Conservation (phyloP, 1,284 basidiomycete species). For the Volvariella volvacea region DNA sequence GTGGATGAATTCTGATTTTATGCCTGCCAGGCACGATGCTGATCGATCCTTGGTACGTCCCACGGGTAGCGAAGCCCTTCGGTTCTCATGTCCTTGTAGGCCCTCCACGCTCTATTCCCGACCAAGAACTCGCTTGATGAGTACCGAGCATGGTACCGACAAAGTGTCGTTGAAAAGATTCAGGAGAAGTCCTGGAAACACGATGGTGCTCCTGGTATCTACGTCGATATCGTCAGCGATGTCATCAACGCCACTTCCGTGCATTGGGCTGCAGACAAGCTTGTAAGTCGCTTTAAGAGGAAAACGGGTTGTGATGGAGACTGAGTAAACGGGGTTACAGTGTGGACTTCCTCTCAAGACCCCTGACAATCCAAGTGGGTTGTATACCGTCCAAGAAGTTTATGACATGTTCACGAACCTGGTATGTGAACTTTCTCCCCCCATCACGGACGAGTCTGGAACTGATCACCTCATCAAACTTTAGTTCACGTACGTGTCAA, state of each 20-base stretch:
- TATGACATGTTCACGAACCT: slow-evolving; percentile 42
- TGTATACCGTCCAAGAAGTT: slow-evolving; percentile 47
- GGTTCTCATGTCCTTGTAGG: slow-evolving; percentile 7
- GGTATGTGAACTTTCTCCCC: slow-evolving; percentile 22
- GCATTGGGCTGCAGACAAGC: slow-evolving; percentile 43
- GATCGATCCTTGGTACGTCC: slow-evolving; percentile 16
- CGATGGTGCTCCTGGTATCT: slow-evolving; percentile 30
- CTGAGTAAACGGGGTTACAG: not conserved
- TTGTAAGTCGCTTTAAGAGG: slow-evolving; percentile 28
- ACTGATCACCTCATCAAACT: slow-evolving; percentile 1
- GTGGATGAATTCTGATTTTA: not conserved
- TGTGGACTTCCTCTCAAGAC: slow-evolving; percentile 56
- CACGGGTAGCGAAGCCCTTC: slow-evolving; percentile 5
- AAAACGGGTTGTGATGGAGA: too few species aligned
- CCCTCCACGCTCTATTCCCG: slow-evolving; percentile 29
- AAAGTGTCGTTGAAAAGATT: slow-evolving; percentile 18
- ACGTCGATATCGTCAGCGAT: slow-evolving; percentile 55
- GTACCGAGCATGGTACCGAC: slow-evolving; percentile 24
- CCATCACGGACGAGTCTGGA: not conserved
- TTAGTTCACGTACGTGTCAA: slow-evolving; percentile 17
- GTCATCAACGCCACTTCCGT: slow-evolving; percentile 51
- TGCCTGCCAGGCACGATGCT: slow-evolving; percentile 16
- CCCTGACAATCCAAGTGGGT: slow-evolving; percentile 39
- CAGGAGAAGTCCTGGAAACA: slow-evolving; percentile 24
- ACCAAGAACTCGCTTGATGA: slow-evolving; percentile 21